Base-by-base conservation (phyloP, 1,284 basidiomycete species). In the Schizophyllum amplum region DNA sequence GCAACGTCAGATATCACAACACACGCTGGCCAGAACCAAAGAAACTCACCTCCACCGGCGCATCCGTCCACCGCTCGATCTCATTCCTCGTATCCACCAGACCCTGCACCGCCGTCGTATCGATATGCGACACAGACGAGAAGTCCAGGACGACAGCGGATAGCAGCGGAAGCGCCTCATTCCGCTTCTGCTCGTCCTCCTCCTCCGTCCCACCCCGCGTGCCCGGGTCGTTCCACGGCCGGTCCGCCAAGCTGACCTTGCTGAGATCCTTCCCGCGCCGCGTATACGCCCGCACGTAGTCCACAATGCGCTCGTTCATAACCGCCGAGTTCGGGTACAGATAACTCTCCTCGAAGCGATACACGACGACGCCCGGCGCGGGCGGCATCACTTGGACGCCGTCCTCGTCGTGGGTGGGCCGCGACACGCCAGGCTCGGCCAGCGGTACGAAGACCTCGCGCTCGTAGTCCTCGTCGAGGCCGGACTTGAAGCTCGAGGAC, bases 201-300 rank as follows among this genome's bases (percentile, higher is more conserved):
- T 50, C 48, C 48, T 9, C 48, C 21, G 20, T 24, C 13, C 20
- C 74, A 22, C 75, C 77, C 54, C 77, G 74, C 46, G 89, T 90
- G 49, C 91, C 91, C 11, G 92, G 89, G 67, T 97, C 94, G 69
- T 99, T 99, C 96, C 96, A 99, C 2, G 93, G 84, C 51, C 96
- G 83, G 68, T 98, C 94, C 4, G 48, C 48, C 51, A 82, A 70
- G 55, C 70, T 78, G 62, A 90, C 75, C 23, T 73, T 67, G 57
- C 78, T 78, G 72, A 90, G 79, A 68, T 93, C 90, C 63, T 78
- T 79, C 20, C 92, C 92, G 42, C 94, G 82, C n/a, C 85, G 81
- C 62, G 88, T 93, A 63, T 85, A 75, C 60, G 72, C 72, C 72
- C 90, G 94, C 64, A 93, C 92, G 63, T 92, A 79, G 62, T 90